Evolutionary conservation across 306 rosid species (phyloP).

Genomic region (Canavalia ensiformis): DNA sequence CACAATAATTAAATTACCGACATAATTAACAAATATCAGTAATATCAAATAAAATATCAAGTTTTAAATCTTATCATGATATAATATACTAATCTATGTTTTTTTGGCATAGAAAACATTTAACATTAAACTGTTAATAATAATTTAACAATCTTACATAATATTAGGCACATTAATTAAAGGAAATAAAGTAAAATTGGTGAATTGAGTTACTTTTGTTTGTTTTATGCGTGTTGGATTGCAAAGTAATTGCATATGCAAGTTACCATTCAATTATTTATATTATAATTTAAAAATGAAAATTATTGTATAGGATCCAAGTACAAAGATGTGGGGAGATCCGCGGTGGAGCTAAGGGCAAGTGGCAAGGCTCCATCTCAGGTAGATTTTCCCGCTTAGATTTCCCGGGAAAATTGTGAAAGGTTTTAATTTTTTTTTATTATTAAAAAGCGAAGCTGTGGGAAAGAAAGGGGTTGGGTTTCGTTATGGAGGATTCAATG

Average conservation of each 20-base stretch:
- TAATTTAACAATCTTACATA: neutral
- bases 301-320: too few species aligned
- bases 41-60: neutral
- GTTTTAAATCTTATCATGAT: too few species aligned
- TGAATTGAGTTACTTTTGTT: neutral
- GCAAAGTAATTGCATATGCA: too few species aligned
- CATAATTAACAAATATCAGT: neutral
- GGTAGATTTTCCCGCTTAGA: neutral
- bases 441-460: neutral
- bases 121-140: too few species aligned
- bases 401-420: conserved; percentile 32
- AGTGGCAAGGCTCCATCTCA: neutral
- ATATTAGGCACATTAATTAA: neutral
- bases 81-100: too few species aligned
- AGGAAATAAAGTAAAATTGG: neutral
- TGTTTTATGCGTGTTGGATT: too few species aligned
- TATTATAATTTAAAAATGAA: too few species aligned
- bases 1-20: neutral
- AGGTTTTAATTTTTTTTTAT: neutral
- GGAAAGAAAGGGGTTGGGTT: neutral
- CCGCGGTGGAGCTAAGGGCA: neutral
- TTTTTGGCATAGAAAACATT: too few species aligned
- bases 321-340: too few species aligned
- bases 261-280: too few species aligned
- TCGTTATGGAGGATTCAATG: neutral